Conservation (phyloP, 2,329 filamentous ascomycete species). For the Pestalotiopsis sp. region DNA sequence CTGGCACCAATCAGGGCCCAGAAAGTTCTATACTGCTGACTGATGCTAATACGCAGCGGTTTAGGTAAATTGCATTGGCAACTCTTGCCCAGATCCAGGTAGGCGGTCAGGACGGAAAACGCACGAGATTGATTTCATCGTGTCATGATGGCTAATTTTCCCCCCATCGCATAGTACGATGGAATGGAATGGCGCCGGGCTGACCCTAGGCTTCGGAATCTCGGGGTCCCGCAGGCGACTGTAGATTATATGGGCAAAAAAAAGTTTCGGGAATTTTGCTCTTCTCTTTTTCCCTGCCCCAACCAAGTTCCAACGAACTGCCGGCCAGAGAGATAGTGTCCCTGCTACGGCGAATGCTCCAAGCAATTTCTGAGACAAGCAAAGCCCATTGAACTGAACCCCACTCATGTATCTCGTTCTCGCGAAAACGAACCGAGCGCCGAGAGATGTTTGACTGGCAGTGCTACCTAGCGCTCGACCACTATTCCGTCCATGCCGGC, state of each 20-base stretch:
- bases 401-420: not conserved
- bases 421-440: not conserved
- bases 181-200: not conserved
- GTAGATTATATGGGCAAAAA: not conserved
- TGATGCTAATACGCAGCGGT: not conserved
- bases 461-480: too few species aligned
- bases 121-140: not conserved
- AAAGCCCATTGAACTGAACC: not conserved
- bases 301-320: not conserved
- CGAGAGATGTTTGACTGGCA: too few species aligned
- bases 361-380: not conserved
- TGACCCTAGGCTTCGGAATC: not conserved
- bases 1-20: not conserved
- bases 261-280: not conserved
- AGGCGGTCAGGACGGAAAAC: not conserved
- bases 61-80: not conserved
- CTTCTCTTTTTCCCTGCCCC: not conserved
- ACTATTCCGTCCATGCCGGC: too few species aligned
- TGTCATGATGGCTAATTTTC: constrained; percentile 6
- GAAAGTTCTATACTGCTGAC: not conserved
- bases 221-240: constrained; percentile 2
- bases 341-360: not conserved
- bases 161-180: not conserved
- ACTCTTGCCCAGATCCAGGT: not conserved
- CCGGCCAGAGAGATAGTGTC: not conserved